phyloP scores from a whole-genome alignment of 345 rosid genomes.

The Eucalyptus melliodora region DNA sequence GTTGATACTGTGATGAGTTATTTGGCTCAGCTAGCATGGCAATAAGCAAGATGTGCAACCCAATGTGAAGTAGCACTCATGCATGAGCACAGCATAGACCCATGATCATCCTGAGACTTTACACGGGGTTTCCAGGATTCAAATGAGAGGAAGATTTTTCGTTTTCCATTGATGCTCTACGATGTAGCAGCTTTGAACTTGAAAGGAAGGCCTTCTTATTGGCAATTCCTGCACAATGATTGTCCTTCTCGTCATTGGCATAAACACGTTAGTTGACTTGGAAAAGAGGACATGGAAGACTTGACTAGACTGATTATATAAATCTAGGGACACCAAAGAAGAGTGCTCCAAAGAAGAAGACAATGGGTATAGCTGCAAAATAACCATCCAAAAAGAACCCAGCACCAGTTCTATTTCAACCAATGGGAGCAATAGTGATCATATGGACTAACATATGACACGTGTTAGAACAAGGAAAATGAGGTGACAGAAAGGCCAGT shows the following conservation, averaged over 20 bases:
- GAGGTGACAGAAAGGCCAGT: too few species aligned
- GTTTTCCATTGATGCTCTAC: not conserved
- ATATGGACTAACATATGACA: too few species aligned
- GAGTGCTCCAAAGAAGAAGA: too few species aligned
- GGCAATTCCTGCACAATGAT: not conserved
- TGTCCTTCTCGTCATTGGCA: not conserved
- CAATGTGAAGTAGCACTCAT: not conserved
- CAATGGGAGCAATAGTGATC: too few species aligned
- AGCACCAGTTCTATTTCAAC: too few species aligned
- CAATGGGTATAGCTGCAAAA: too few species aligned
- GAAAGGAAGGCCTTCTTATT: not conserved
- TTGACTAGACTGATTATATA: not conserved
- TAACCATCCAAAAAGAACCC: too few species aligned
- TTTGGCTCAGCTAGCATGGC: not conserved
- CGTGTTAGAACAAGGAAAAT: too few species aligned
- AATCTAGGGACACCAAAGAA: not conserved
- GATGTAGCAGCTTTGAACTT: not conserved
- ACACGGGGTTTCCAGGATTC: not conserved
- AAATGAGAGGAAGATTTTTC: not conserved
- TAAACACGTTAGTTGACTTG: not conserved
- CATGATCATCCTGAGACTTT: not conserved
- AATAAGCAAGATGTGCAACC: not conserved
- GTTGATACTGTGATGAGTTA: not conserved
- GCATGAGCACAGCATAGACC: not conserved
- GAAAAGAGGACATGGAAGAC: not conserved